These are phyloP conservation scores for Nitzschia sp. DNA, from an alignment of 108 stramenopile species.

Conservation along the genomic window DNA sequence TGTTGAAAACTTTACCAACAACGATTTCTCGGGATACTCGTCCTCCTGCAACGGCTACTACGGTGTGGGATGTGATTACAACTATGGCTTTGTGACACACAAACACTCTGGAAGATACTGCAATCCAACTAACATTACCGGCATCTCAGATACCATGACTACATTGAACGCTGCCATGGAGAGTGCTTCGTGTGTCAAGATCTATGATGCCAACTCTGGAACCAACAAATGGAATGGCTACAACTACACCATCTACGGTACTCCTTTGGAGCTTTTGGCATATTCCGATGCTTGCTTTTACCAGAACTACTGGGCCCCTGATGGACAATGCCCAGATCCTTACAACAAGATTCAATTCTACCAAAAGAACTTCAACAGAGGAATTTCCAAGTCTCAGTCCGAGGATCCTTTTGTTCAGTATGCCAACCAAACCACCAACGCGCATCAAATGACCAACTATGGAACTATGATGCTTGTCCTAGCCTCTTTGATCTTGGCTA, in stretches of 20 bases:
- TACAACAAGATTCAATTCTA: slow-evolving; percentile 39
- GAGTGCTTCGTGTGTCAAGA: slow-evolving; percentile 30
- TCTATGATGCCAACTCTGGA: slow-evolving; percentile 25
- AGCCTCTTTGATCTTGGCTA: slow-evolving; percentile 5
- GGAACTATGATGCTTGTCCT: slow-evolving; percentile 18
- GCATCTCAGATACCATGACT: slow-evolving; percentile 18
- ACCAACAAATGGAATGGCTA: slow-evolving; percentile 18
- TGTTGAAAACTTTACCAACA: not conserved
- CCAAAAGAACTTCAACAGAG: slow-evolving; percentile 38
- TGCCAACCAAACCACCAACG: not conserved
- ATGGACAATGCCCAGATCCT: slow-evolving; percentile 56
- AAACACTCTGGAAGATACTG: slow-evolving; percentile 18
- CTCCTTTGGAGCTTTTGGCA: slow-evolving; percentile 22
- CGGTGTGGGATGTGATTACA: slow-evolving; percentile 34
- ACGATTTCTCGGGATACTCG: slow-evolving; percentile 26
- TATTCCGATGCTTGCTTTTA: slow-evolving; percentile 41
- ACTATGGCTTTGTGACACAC: slow-evolving; percentile 27
- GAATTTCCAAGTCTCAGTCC: slow-evolving; percentile 20
- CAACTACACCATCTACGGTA: slow-evolving; percentile 25
- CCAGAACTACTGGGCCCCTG: slow-evolving; percentile 41
- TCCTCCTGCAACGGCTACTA: slow-evolving; percentile 26
- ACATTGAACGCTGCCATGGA: slow-evolving; percentile 28
- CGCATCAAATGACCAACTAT: not conserved
- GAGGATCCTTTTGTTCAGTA: slow-evolving; percentile 16
- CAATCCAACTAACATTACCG: slow-evolving; percentile 28